phyloP scores from a whole-genome alignment of 495 filamentous ascomycete species.

The Melanomma pulvis-pyrius region DNA sequence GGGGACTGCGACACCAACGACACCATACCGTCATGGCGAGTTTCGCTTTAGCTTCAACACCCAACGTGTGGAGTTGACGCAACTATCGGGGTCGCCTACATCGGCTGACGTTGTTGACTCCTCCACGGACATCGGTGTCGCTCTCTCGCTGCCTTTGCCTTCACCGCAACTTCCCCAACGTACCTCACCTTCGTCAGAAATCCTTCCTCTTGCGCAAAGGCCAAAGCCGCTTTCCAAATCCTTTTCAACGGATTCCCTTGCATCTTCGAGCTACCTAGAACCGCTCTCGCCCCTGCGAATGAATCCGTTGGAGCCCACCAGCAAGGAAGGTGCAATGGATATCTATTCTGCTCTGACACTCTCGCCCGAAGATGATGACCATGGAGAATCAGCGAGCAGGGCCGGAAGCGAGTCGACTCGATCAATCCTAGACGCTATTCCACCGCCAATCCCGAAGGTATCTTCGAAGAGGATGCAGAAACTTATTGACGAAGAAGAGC shows the following conservation, averaged over 20 bases:
- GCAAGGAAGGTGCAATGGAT: neutral
- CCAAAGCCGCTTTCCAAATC: neutral
- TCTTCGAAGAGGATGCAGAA: neutral
- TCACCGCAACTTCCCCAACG: neutral
- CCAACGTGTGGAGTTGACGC: neutral
- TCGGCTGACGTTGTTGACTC: neutral
- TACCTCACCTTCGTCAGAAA: neutral
- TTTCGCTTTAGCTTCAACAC: slow-evolving; percentile 28
- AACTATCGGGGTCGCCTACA: neutral
- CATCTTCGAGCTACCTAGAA: neutral
- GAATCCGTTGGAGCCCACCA: neutral
- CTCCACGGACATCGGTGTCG: slow-evolving; percentile 7
- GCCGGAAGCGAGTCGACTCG: neutral
- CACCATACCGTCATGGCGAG: slow-evolving; percentile 12
- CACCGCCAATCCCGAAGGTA: slow-evolving; percentile 3
- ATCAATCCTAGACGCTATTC: neutral
- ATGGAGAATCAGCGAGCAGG: neutral
- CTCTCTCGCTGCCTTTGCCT: slow-evolving; percentile 10
- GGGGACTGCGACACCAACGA: neutral
- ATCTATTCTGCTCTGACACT: slow-evolving; percentile 14
- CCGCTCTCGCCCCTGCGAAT: neutral
- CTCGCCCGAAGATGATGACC: neutral
- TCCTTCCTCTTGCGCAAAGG: neutral
- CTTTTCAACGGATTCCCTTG: neutral
- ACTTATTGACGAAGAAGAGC: slow-evolving; percentile 1